These are phyloP conservation scores for Cicer yamashitae DNA, from an alignment of 306 rosid species.

Conservation along the genomic window DNA sequence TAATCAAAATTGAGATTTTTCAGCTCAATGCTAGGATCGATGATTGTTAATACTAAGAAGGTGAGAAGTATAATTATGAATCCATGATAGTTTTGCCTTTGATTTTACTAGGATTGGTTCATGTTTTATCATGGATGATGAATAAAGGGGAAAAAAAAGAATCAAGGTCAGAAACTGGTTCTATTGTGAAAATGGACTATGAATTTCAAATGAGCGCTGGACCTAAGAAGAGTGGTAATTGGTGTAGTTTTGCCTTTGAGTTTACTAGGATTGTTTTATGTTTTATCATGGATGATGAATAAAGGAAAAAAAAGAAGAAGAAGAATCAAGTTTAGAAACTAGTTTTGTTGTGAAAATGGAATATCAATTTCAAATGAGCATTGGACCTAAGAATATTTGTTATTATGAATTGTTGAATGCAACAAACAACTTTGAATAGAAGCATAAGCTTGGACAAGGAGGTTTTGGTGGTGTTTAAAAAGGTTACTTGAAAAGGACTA, in stretches of 20 bases:
- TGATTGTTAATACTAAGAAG: not conserved
- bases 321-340: not conserved
- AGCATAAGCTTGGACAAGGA: conserved; percentile 52
- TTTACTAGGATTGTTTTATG: no score
- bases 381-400: conserved; percentile 46
- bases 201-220: no score
- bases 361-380: conserved; percentile 34
- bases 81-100: no score
- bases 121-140: no score
- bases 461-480: conserved; percentile 59
- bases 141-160: no score
- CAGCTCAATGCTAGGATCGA: not conserved
- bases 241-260: no score
- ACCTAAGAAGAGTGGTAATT: no score
- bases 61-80: no score
- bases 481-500: conserved; percentile 43
- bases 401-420: conserved; percentile 12
- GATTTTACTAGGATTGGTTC: no score
- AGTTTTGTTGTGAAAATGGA: conserved; percentile 17
- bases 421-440: conserved; percentile 48
- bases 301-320: conserved; percentile 13
- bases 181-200: no score
- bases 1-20: no score
- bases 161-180: no score
- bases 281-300: conserved; percentile 19